Evolutionary conservation across 2,329 filamentous ascomycete species (phyloP).

Genomic region (Curvularia verruculosa): DNA sequence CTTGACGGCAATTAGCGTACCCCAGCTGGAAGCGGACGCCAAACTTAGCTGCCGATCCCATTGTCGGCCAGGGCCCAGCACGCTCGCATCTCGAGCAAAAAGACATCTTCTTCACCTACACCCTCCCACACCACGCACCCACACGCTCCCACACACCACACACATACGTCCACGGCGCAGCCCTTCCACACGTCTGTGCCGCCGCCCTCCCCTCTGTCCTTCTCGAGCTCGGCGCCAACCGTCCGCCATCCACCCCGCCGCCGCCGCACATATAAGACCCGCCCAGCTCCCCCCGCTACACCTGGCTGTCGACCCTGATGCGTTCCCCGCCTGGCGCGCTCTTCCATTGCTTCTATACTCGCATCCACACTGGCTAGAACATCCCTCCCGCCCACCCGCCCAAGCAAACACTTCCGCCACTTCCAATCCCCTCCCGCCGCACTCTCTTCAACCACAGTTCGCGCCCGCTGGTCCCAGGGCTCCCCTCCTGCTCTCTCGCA

Average conservation of each 20-base stretch:
- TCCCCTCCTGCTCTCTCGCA: not conserved
- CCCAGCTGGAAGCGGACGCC: conserved; percentile 25
- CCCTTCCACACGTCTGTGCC: conserved; percentile 8
- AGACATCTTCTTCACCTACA: conserved; percentile 14
- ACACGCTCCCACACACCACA: too few relatives aligned
- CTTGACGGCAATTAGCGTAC: conserved; percentile 23
- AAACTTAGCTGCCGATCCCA: conserved; percentile 31
- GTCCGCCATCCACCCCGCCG: conserved; percentile 2
- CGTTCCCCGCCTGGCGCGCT: conserved; percentile 48
- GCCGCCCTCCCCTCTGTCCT: not conserved
- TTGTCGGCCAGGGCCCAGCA: conserved; percentile 19
- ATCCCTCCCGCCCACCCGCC: conserved; percentile 32
- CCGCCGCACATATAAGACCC: conserved; percentile 7
- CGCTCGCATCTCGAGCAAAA: conserved; percentile 17
- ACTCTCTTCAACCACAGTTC: conserved; percentile 38
- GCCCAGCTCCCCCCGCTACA: conserved; percentile 28
- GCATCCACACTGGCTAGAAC: conserved; percentile 47
- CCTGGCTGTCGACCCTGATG: conserved; percentile 43
- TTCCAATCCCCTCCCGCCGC: conserved; percentile 9
- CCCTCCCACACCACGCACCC: not conserved
- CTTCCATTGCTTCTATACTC: conserved; percentile 47
- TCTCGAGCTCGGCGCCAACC: conserved; percentile 1
- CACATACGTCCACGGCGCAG: conserved; percentile 6
- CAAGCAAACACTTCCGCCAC: conserved; percentile 26
- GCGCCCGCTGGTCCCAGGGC: conserved; percentile 20